Evolutionary conservation across 345 rosid genomes (phyloP), one percentile per base, ranked within the genome.

Genomic region (Aurinia saxatilis): DNA sequence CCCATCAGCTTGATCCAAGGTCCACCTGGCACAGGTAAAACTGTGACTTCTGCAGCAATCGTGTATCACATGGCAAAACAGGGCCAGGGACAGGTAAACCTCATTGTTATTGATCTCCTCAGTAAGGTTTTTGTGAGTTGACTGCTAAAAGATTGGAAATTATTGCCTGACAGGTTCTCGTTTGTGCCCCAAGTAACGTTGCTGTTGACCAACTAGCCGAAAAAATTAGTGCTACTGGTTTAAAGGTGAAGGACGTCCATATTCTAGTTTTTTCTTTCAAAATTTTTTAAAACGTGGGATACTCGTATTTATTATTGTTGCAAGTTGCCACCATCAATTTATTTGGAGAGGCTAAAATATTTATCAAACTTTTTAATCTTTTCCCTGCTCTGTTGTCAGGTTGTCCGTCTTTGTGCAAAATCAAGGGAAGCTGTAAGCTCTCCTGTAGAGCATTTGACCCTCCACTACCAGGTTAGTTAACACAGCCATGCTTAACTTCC

Each of bases 21-120:
- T 70, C 99, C 99, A 39, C 98, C 99, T 72, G 99, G 99, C 50
- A 90, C 99, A 16, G 99, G 99, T 40, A 95, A 95, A 84, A 95
- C 99, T 46, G 99, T 95, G 70, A 95, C 98, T 41, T 95, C 99
- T 46, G 98, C 99, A 8, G 98, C 98, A 60, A 90, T 95, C 81
- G 99, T 95, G 42, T 95, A 84, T 81, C 99, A 95, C 81, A 95
- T 95, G 99, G 93, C 98, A 59, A 95, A 90, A 73, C 99, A 95
- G 80, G 98, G 97, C 12, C 99, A 95, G 69, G 99, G 99, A n/a
- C 99, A 95, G 81, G 99, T 68, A 60, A 46, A 73, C 19, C 41
- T 60, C 59, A 39, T 52, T 57, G 14, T 48, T 52, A 36, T 57
- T 19, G 23, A 29, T 46, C 50, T 21, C 39, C 46, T 51, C 37